Base-by-base conservation (phyloP, 2,329 filamentous ascomycete genomes). In the Lasiodiplodia hormozganensis region DNA sequence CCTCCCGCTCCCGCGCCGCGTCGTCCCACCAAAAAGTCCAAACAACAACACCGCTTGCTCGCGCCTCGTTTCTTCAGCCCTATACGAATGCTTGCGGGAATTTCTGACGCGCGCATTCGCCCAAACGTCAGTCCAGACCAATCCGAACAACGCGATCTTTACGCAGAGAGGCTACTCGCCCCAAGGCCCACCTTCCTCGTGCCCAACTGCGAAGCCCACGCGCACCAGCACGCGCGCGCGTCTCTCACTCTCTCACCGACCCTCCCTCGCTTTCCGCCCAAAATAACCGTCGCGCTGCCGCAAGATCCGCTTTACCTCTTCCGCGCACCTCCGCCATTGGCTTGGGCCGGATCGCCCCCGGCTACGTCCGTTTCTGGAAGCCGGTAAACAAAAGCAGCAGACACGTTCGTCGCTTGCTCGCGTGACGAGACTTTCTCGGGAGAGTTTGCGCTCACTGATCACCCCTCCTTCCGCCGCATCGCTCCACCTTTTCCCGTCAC, bases 11-110 rank as follows among this genome's bases (percentile, higher is more conserved):
- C 68, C 49, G 25, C 40, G 51, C 58, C 65, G 62, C 65, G 69
- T 65, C 62, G 31, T 66, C 57, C 68, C 54, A 57, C 57, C 54
- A 43, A 54, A 60, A 68, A 64, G 54, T 10, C 43, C 60, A 68
- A 43, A 54, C 60, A 68, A 36, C 58, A 62, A 49, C 38, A 62
- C 34, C 4, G n/a, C 23, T 40, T 25, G 57, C 56, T 54, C 28
- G 23, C 49, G 21, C 31, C 54, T 40, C 16, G 16, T 57, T 16
- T 16, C 51, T 53, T 36, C 52, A 56, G 28, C 52, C 52, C 52
- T 56, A 56, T 18, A 36, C 25, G 28, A 21, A 47, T 18, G 40
- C 16, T 47, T 28, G 51, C 51, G 51, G 12, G 21, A 28, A 53
- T 23, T 53, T 28, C 23, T 53, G 51, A 53, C 51, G 21, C 23